Percentiles rank a stretch among this genome's conserved stretches.
Conservation (phyloP, 2,329 filamentous ascomycete species). For the Celoporthe dispersa region DNA sequence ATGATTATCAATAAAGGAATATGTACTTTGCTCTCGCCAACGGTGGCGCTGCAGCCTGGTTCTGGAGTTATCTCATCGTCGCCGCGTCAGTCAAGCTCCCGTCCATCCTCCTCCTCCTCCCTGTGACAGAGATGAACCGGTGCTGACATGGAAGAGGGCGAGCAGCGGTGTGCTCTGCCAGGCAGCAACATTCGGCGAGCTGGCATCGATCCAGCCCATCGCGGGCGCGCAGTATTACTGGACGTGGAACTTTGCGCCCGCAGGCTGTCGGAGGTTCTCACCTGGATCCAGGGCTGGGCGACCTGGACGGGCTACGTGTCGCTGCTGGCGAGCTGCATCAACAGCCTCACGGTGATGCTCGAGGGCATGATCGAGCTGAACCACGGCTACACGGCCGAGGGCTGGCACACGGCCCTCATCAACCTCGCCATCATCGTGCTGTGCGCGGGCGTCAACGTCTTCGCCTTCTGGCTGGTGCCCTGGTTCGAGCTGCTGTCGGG, state of each 20-base stretch:
- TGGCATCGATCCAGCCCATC: constrained; percentile 46
- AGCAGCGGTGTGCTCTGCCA: constrained; percentile 37
- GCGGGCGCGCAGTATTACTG: constrained; percentile 49
- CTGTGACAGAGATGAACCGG: neutral
- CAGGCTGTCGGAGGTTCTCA: constrained; percentile 11
- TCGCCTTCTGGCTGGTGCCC: constrained; percentile 43
- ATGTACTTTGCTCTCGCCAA: constrained; percentile 38
- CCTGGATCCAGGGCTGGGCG: constrained; percentile 41
- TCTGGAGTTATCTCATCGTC: constrained; percentile 40
- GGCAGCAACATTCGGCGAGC: constrained; percentile 43
- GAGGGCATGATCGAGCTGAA: constrained; percentile 26
- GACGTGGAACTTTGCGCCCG: constrained; percentile 35
- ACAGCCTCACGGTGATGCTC: constrained; percentile 31
- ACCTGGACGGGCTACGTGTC: constrained; percentile 48
- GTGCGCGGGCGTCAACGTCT: constrained; percentile 36
- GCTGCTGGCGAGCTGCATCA: constrained; percentile 40
- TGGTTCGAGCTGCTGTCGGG: constrained; percentile 44
- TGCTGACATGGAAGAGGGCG: neutral
- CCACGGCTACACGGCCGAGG: constrained; percentile 15
- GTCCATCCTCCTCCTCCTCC: no score
- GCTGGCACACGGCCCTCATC: constrained; percentile 45
- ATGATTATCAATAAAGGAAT: neutral
- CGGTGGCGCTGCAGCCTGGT: constrained; percentile 38
- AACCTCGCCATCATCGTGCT: constrained; percentile 39
- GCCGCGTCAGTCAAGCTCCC: constrained; percentile 15